Conservation (phyloP, 169 alveolate species). For the Prorocentrum cordatum region DNA sequence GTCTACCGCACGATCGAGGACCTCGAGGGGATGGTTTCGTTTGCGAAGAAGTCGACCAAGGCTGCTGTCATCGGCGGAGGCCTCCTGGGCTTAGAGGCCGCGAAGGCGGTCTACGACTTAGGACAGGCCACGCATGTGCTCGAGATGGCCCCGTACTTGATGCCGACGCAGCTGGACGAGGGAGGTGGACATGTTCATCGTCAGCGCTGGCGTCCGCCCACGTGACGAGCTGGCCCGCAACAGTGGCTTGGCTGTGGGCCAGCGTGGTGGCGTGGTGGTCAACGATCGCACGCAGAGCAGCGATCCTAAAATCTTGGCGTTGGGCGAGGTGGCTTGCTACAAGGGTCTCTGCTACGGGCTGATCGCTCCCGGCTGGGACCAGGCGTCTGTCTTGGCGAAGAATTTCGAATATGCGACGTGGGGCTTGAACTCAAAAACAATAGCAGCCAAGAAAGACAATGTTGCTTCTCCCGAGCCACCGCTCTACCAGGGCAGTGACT, state of each 20-base stretch:
- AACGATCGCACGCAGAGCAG: neutral
- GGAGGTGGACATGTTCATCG: constrained; percentile 3
- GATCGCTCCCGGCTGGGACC: constrained; percentile 18
- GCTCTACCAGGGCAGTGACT: neutral
- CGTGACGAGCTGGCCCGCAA: constrained; percentile 57
- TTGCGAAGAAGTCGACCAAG: neutral
- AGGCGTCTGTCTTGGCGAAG: constrained; percentile 13
- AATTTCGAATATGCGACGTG: neutral
- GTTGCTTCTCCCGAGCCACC: neutral
- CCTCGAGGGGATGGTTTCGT: neutral
- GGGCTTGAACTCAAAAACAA: neutral
- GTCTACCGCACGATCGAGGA: constrained; percentile 59
- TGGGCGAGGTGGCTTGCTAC: constrained; percentile 38
- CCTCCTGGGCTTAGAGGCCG: constrained; percentile 51
- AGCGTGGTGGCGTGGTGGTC: constrained; percentile 50
- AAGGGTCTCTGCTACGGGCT: constrained; percentile 7
- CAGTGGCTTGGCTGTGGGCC: constrained; percentile 37
- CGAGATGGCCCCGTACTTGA: constrained; percentile 15
- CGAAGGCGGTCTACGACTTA: constrained; percentile 42
- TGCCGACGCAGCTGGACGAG: constrained; percentile 39
- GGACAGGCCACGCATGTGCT: constrained; percentile 30
- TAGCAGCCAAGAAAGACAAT: neutral
- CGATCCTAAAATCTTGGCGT: constrained; percentile 31
- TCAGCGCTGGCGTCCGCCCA: constrained; percentile 41
- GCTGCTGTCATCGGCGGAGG: constrained; percentile 69